phyloP scores from a whole-genome alignment of 2,329 filamentous ascomycete species.

The Neocatenulostroma microsporum region DNA sequence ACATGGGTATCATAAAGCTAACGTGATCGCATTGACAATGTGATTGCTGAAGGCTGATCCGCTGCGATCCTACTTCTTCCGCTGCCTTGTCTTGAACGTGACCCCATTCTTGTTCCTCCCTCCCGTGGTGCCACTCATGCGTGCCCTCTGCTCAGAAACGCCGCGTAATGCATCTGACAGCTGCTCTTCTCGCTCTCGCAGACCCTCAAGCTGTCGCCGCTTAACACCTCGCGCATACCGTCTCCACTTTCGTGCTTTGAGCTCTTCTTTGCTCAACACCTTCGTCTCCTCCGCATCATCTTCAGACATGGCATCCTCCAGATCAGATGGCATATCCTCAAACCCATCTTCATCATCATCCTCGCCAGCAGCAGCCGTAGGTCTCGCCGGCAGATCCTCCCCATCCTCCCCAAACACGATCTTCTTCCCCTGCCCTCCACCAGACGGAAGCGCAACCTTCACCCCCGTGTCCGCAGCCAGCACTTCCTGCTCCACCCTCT shows the following conservation, averaged over 20 bases:
- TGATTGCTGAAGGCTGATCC: no score
- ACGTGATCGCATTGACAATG: no score
- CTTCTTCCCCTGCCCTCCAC: conserved; percentile 22
- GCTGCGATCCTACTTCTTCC: no score
- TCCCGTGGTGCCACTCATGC: conserved; percentile 53
- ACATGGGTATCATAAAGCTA: no score
- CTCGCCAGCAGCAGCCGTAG: conserved; percentile 8
- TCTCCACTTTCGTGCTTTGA: conserved; percentile 40
- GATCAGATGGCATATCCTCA: not conserved
- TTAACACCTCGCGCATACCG: conserved; percentile 44
- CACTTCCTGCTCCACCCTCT: conserved; percentile 37
- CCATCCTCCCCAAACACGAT: conserved; percentile 33
- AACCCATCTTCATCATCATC: conserved; percentile 8
- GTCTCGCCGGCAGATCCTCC: conserved; percentile 10
- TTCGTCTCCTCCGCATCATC: conserved; percentile 22
- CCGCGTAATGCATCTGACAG: conserved; percentile 49
- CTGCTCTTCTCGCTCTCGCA: conserved; percentile 49
- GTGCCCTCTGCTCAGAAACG: conserved; percentile 52
- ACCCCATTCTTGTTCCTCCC: conserved; percentile 57
- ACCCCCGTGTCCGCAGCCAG: conserved; percentile 33
- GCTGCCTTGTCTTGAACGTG: conserved; percentile 57
- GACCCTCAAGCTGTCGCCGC: conserved; percentile 42
- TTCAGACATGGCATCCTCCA: conserved; percentile 8
- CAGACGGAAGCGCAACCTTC: conserved; percentile 25
- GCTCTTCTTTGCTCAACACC: conserved; percentile 17